Conservation (phyloP, 257 asterid species). For the Mentha longifolia region DNA sequence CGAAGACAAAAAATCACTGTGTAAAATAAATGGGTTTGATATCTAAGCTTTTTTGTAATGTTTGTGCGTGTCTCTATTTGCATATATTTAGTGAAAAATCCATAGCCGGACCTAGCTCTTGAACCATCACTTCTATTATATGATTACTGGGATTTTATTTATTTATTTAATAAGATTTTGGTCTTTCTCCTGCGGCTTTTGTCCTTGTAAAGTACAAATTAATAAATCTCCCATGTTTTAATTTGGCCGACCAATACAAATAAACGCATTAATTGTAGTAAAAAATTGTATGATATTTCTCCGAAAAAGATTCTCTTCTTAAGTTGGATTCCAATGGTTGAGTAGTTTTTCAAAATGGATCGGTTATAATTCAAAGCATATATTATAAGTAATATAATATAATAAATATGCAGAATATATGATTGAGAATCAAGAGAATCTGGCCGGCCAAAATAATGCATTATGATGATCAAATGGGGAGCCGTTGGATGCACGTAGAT, state of each 20-base stretch:
- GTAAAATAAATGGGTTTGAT: no score
- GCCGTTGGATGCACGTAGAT: conserved; percentile 68
- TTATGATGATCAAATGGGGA: background rate
- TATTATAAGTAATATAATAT: no score
- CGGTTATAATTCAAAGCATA: no score
- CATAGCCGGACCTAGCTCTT: conserved; percentile 28
- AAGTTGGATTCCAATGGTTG: background rate
- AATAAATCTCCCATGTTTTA: background rate
- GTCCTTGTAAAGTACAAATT: conserved; percentile 13
- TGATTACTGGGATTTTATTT: background rate
- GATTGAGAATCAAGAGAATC: no score
- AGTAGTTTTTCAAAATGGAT: background rate
- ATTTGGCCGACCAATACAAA: conserved; percentile 24
- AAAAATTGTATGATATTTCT: background rate
- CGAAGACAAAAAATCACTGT: no score
- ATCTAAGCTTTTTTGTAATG: background rate
- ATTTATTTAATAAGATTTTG: conserved; percentile 4
- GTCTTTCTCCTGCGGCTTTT: conserved; percentile 31
- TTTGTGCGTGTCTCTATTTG: conserved; percentile 4
- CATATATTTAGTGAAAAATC: conserved; percentile 2
- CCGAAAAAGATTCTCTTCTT: background rate
- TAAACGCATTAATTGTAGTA: background rate
- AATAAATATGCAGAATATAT: no score
- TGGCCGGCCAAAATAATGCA: background rate
- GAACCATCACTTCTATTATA: conserved; percentile 17